phyloP scores from a whole-genome alignment of 306 rosid genomes.

The Gillenia trifoliata region DNA sequence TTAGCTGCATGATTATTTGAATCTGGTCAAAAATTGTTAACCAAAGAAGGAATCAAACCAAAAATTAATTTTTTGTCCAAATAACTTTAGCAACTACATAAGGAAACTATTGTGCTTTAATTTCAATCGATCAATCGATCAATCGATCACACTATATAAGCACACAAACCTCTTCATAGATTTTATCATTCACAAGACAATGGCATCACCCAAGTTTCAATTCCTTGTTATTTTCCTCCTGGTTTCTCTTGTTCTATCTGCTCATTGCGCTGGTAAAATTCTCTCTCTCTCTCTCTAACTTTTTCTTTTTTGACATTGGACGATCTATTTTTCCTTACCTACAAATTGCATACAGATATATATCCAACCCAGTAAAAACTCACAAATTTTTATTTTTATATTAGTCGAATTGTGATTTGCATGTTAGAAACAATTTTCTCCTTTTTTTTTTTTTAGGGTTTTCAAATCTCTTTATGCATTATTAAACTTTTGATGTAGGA shows the following conservation, averaged over 20 bases:
- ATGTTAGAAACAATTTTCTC: too few relatives aligned
- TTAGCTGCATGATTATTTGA: too few relatives aligned
- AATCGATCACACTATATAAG: not conserved
- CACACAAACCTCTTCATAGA: not conserved
- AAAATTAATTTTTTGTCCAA: not conserved
- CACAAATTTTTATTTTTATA: too few relatives aligned
- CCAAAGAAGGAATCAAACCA: too few relatives aligned
- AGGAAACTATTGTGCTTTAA: not conserved
- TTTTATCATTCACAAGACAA: not conserved
- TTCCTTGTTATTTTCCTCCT: not conserved
- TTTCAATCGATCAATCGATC: not conserved
- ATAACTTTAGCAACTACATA: not conserved
- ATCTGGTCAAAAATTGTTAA: too few relatives aligned
- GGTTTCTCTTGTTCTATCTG: not conserved
- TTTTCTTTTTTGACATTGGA: too few relatives aligned
- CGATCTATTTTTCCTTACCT: too few relatives aligned
- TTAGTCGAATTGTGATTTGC: too few relatives aligned
- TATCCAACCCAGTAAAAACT: too few relatives aligned
- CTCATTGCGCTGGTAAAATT: not conserved
- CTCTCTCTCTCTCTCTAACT: not conserved
- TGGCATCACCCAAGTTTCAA: constrained; percentile 3
- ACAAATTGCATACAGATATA: too few relatives aligned
- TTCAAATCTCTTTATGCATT: not conserved
- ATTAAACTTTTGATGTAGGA: not conserved
- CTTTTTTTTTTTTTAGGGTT: too few relatives aligned